Conservation (phyloP, 495 filamentous ascomycete genomes). For the Daldinia loculata region DNA sequence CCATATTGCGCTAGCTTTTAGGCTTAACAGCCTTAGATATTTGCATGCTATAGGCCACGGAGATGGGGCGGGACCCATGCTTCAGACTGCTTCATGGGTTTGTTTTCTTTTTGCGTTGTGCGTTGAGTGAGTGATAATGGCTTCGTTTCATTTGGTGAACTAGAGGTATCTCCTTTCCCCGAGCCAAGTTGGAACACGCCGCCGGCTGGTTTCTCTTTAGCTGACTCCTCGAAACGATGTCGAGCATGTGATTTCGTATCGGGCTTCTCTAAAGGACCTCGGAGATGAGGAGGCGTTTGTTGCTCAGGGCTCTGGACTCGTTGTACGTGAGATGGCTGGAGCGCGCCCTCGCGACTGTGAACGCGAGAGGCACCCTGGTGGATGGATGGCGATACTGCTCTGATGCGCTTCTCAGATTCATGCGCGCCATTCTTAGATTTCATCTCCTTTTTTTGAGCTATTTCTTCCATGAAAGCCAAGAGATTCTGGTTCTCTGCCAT, state of each 20-base stretch:
- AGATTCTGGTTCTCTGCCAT: neutral
- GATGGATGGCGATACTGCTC: neutral
- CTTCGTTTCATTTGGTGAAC: neutral
- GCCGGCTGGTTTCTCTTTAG: neutral
- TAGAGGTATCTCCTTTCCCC: neutral
- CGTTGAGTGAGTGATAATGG: neutral
- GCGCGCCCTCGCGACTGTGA: neutral
- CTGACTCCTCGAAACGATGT: neutral
- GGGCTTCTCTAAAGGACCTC: neutral
- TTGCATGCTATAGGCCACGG: conserved; percentile 3
- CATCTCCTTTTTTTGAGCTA: neutral
- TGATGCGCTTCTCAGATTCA: neutral
- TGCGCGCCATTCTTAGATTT: neutral
- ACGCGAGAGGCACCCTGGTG: neutral
- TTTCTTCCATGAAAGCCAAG: neutral
- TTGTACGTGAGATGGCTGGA: neutral
- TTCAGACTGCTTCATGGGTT: neutral
- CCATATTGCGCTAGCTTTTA: no score
- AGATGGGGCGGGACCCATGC: conserved; percentile 2
- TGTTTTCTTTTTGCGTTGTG: neutral
- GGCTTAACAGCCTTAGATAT: neutral
- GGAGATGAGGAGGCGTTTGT: conserved; percentile 3
- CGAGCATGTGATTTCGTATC: neutral
- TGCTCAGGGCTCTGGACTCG: neutral
- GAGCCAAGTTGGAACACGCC: neutral